Percentiles rank a stretch among this genome's conserved stretches.
phyloP scores from a whole-genome alignment of 2,329 filamentous ascomycete species.

The Pseudogymnoascus sp. region DNA sequence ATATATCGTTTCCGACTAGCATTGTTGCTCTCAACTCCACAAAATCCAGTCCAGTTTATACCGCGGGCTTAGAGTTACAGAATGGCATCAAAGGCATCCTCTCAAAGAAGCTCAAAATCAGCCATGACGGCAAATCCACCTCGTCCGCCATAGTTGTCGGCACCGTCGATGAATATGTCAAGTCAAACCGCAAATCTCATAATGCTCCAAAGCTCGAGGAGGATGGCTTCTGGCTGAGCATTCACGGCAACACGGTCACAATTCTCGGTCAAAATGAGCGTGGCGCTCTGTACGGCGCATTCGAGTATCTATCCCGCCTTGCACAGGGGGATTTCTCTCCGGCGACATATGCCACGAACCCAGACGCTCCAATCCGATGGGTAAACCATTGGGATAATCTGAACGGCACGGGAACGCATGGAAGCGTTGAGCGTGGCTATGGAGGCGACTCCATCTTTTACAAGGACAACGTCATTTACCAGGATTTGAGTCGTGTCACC shows the following conservation, averaged over 20 bases:
- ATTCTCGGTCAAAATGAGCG: constrained; percentile 60
- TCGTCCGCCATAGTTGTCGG: constrained; percentile 39
- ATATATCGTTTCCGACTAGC: constrained; percentile 33
- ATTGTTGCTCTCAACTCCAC: constrained; percentile 48
- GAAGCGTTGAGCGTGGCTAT: constrained; percentile 61
- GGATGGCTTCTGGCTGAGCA: constrained; percentile 55
- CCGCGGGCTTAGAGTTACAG: constrained; percentile 50
- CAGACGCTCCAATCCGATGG: constrained; percentile 56
- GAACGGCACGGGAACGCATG: constrained; percentile 31
- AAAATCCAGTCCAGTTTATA: constrained; percentile 46
- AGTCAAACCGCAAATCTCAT: constrained; percentile 27
- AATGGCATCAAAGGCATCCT: constrained; percentile 50
- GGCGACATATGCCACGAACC: constrained; percentile 43
- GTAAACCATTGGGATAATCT: constrained; percentile 69
- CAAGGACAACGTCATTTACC: constrained; percentile 43
- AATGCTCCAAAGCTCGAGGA: constrained; percentile 31
- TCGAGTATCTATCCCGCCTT: constrained; percentile 59
- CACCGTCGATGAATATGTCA: constrained; percentile 36
- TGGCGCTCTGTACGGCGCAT: constrained; percentile 60
- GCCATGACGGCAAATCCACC: constrained; percentile 19
- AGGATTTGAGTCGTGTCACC: constrained; percentile 49
- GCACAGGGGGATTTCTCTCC: constrained; percentile 47
- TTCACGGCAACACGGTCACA: constrained; percentile 37
- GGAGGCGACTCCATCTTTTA: constrained; percentile 64
- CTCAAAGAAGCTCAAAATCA: constrained; percentile 36